These are phyloP conservation scores for Neopestalotiopsis clavispora DNA, from an alignment of 2,329 filamentous ascomycete genomes.

Conservation along the genomic window DNA sequence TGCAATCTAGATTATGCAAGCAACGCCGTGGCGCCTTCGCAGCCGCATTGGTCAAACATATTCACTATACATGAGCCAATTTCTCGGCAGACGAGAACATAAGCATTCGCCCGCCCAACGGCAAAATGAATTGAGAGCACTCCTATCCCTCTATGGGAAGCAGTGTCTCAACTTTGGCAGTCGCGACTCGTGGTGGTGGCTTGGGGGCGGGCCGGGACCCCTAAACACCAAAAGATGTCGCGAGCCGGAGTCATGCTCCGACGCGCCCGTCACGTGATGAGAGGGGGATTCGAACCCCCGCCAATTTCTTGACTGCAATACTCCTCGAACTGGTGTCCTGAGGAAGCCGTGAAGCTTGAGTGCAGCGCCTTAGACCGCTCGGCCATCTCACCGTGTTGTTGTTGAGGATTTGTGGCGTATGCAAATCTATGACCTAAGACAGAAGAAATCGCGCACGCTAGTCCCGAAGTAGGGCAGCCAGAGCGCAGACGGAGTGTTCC, in stretches of 20 bases:
- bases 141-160: no score
- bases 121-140: no score
- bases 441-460: not conserved
- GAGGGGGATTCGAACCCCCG: conserved; percentile 17
- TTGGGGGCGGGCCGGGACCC: no score
- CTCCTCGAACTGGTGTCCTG: not conserved
- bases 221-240: not conserved
- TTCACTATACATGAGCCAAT: no score
- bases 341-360: conserved; percentile 1
- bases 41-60: no score
- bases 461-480: not conserved
- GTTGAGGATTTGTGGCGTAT: not conserved
- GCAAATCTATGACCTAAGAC: no score
- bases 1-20: no score
- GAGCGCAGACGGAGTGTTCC: not conserved
- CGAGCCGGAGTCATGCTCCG: not conserved
- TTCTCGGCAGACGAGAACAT: no score
- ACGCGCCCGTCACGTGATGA: not conserved
- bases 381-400: conserved; percentile 6
- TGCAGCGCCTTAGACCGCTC: conserved; percentile 16
- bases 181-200: no score
- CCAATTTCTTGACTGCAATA: conserved; percentile 11
- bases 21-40: no score
- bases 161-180: no score
- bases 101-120: no score